Evolutionary conservation across 805 yeast genomes (phyloP), one percentile per base, ranked within the genome.

Genomic region (Allodekkera sacchari): DNA sequence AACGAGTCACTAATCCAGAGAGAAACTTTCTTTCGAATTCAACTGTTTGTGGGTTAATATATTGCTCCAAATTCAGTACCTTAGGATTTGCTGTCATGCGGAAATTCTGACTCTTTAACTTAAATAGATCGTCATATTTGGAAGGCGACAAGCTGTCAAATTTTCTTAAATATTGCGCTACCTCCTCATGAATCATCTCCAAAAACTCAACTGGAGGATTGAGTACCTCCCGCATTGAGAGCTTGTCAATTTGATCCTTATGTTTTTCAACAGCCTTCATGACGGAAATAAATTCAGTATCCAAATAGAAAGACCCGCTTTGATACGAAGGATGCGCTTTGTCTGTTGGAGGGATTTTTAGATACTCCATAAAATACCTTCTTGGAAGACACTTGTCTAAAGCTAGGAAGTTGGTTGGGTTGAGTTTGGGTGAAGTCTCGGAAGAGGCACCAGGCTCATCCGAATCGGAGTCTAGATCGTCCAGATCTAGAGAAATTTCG

Each of bases 341-440:
- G 9, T 43, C 39, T 0, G 52, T 44, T 10, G 58, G 44, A 5
- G 60, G 63, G 3, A 81, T 54, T 1, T 66, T 61, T 11, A 75
- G 16, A 4, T 69, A 44, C 36, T 78, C 79, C 7, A 85, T 40
- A 47, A 68, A 83, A 16, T 59, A 47, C 15, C 94, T 60, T 12
- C 65, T 57, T 2, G 85, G 84, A 1, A 82, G 59, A 44, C 94
- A 84, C 53, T 89, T 89, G 50, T 88, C 96, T 18, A 89, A 62
- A 0, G 97, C 92, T 19, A 83, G 53, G 45, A 87, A 89, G 10
- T 54, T 46, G 2, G 58, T 50, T 3, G 49, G 43, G 4, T n/a
- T 22, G 4, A 22, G 25, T 21, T 3, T 80, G 74, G 21, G 25
- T 23, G 31, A 22, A 14, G n/a, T 27, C 23, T 7, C 18, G 13